Percentiles rank a stretch among this genome's conserved stretches.
Conservation (phyloP, 345 rosid genomes). For the Orychophragmus violaceus region DNA sequence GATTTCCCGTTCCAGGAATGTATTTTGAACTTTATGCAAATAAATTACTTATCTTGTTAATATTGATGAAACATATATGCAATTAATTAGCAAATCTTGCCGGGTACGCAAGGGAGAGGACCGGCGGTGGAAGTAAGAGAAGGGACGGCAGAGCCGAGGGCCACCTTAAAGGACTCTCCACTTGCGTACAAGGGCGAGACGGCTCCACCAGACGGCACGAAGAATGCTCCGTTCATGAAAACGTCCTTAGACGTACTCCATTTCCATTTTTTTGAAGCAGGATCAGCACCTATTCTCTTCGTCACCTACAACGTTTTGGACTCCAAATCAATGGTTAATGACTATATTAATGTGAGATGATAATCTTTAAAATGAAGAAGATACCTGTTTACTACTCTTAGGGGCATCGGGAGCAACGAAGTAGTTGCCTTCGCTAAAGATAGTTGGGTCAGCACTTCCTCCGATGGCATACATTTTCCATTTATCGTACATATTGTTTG, state of each 20-base stretch:
- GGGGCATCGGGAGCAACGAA: constrained; percentile 42
- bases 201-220: constrained; percentile 66
- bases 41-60: background rate
- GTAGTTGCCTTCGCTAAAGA: constrained; percentile 77
- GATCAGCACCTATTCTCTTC: constrained; percentile 37
- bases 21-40: background rate
- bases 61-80: background rate
- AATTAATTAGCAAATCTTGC: constrained; percentile 35
- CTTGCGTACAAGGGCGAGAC: constrained; percentile 38
- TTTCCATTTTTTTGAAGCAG: constrained; percentile 50
- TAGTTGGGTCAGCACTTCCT: constrained; percentile 81
- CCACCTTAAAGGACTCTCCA: constrained; percentile 44
- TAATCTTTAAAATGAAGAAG: background rate
- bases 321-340: background rate
- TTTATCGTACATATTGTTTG: constrained; percentile 71
- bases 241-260: constrained; percentile 66
- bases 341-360: background rate
- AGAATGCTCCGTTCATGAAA: constrained; percentile 67
- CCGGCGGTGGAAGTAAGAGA: constrained; percentile 68
- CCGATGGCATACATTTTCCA: constrained; percentile 87
- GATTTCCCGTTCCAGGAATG: background rate
- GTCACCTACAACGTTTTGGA: constrained; percentile 50
- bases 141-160: constrained; percentile 48
- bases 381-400: constrained; percentile 54
- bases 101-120: constrained; percentile 39